Evolutionary conservation across 108 stramenopile species (phyloP).

Genomic region (Chaetoceros tenuissimus): DNA sequence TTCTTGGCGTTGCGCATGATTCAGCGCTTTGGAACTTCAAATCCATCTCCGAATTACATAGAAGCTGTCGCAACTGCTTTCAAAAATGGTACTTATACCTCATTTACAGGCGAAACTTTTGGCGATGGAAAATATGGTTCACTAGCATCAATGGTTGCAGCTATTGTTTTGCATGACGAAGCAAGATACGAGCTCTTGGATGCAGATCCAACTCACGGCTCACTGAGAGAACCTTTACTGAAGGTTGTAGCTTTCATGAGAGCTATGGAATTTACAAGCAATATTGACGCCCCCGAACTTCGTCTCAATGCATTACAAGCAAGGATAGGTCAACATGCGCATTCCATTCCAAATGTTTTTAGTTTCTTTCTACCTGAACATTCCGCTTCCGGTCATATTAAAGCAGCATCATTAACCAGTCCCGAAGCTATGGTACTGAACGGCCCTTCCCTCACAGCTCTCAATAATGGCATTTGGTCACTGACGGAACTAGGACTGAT

Average conservation of each 20-base stretch:
- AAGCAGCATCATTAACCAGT: constrained; percentile 21
- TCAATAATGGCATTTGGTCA: constrained; percentile 32
- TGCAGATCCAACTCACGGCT: constrained; percentile 45
- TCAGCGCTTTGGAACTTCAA: constrained; percentile 57
- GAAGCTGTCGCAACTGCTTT: constrained; percentile 38
- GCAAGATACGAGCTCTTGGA: constrained; percentile 28
- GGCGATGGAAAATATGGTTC: constrained; percentile 43
- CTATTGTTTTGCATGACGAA: constrained; percentile 50
- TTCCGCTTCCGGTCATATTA: constrained; percentile 28
- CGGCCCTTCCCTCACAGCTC: constrained; percentile 19
- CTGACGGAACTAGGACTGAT: constrained; percentile 40
- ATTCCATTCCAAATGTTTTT: constrained; percentile 11
- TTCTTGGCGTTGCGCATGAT: constrained; percentile 49
- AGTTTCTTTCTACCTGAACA: constrained; percentile 30
- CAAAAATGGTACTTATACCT: constrained; percentile 24
- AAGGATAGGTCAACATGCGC: constrained; percentile 34
- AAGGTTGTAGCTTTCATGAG: constrained; percentile 44
- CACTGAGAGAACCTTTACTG: constrained; percentile 52
- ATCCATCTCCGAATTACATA: constrained; percentile 54
- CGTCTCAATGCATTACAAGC: constrained; percentile 9
- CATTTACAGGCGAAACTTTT: constrained; percentile 18
- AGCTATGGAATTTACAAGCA: constrained; percentile 29
- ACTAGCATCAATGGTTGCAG: constrained; percentile 45
- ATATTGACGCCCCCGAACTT: not conserved
- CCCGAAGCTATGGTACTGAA: constrained; percentile 43